A percentile compares a stretch with the other conserved stretches of the same genome.
Conservation (phyloP, 1,284 basidiomycete genomes). For the Inonotus hispidus region DNA sequence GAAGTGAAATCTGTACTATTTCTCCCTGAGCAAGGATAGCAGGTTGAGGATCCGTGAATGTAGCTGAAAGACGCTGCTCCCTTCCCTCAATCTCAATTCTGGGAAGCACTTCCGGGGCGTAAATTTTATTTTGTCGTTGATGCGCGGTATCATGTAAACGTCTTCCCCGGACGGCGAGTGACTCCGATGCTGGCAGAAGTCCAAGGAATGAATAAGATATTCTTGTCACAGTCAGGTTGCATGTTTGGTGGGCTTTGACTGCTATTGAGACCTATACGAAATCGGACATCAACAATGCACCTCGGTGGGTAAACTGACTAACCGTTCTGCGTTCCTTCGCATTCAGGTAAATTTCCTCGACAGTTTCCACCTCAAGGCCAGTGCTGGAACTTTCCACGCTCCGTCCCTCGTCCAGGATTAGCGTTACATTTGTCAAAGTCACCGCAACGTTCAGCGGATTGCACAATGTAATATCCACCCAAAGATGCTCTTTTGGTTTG, state of each 20-base stretch:
- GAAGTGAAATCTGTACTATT: slow-evolving; percentile 43
- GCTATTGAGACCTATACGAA: slow-evolving; percentile 53
- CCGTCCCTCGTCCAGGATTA: slow-evolving; percentile 37
- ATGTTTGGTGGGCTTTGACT: slow-evolving; percentile 44
- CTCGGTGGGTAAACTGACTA: slow-evolving; percentile 22
- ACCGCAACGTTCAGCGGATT: slow-evolving; percentile 72
- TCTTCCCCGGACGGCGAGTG: slow-evolving; percentile 56
- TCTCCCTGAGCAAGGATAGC: slow-evolving; percentile 61
- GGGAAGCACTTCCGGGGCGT: slow-evolving; percentile 57
- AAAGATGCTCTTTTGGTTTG: slow-evolving; percentile 55
- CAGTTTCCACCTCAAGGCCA: slow-evolving; percentile 49
- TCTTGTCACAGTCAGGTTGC: slow-evolving; percentile 49
- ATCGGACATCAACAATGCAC: slow-evolving; percentile 7
- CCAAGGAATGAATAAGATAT: slow-evolving; percentile 63
- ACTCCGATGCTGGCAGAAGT: slow-evolving; percentile 55
- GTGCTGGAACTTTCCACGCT: slow-evolving; percentile 31
- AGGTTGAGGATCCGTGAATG: slow-evolving; percentile 47
- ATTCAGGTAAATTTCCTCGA: slow-evolving; percentile 52
- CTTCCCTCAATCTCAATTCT: slow-evolving; percentile 55
- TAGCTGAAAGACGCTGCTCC: slow-evolving; percentile 50
- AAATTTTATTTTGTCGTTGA: slow-evolving; percentile 58
- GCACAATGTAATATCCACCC: slow-evolving; percentile 61
- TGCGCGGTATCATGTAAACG: slow-evolving; percentile 65
- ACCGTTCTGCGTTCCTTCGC: slow-evolving; percentile 58
- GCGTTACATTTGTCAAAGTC: slow-evolving; percentile 53